A percentile compares a stretch with the other conserved stretches of the same genome.
Evolutionary conservation across 1,284 basidiomycete genomes (phyloP).

Genomic region (Exobasidium rhododendri): DNA sequence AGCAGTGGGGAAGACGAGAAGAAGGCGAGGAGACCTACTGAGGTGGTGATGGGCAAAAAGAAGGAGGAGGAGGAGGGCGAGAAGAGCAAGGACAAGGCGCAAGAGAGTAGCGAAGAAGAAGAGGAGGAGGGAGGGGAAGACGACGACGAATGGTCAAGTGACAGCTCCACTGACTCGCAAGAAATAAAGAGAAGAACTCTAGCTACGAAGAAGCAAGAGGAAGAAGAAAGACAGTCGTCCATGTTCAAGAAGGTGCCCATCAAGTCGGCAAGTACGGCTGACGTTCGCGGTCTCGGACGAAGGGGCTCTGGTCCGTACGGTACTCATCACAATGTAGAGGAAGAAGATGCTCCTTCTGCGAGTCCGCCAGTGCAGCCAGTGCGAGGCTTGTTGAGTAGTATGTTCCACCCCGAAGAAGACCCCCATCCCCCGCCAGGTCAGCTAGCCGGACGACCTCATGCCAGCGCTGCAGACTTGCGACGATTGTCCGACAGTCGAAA

Average conservation of each 20-base stretch:
- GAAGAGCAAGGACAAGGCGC: background rate
- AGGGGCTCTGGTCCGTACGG: slow-evolving; percentile 21
- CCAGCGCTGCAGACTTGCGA: slow-evolving; percentile 38
- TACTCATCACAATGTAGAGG: background rate
- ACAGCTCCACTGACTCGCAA: slow-evolving; percentile 52
- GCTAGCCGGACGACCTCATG: slow-evolving; percentile 39
- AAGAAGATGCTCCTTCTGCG: background rate
- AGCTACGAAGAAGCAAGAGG: slow-evolving; percentile 57
- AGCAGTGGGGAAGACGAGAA: slow-evolving; percentile 20
- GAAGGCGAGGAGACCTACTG: slow-evolving; percentile 20
- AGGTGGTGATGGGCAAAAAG: too few relatives aligned
- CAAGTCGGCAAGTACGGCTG: slow-evolving; percentile 47
- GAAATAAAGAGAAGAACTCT: slow-evolving; percentile 37
- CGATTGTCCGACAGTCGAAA: background rate
- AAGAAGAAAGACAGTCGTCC: slow-evolving; percentile 68
- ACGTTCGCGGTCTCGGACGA: slow-evolving; percentile 28
- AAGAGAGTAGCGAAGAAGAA: slow-evolving; percentile 18
- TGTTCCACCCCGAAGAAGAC: slow-evolving; percentile 48
- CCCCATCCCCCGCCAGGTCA: slow-evolving; percentile 43
- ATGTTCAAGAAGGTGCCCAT: slow-evolving; percentile 75
- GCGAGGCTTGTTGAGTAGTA: slow-evolving; percentile 47
- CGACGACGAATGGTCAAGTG: slow-evolving; percentile 52
- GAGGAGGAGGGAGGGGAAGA: slow-evolving; percentile 18
- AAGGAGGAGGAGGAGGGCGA: slow-evolving; percentile 21
- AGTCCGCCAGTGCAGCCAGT: slow-evolving; percentile 20